Conservation (phyloP, 1,139 yeast species). For the Nakaseomyces glabratus region DNA sequence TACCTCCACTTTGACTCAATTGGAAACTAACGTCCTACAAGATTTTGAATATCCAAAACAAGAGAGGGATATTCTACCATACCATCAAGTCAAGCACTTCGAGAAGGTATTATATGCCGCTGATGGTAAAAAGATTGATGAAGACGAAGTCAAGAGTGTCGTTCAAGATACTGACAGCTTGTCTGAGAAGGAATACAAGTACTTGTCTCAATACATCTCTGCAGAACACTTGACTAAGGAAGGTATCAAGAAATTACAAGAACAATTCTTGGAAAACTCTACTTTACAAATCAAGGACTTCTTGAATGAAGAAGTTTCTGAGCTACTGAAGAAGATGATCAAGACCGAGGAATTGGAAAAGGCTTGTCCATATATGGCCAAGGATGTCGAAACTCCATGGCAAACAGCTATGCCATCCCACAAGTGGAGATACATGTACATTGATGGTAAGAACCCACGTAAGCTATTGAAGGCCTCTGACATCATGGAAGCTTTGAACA, state of each 20-base stretch:
- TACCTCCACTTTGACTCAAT: slow-evolving; percentile 67
- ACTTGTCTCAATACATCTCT: slow-evolving; percentile 47
- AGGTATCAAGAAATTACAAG: slow-evolving; percentile 39
- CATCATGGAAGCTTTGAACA: slow-evolving; percentile 31
- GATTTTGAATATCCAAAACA: slow-evolving; percentile 75
- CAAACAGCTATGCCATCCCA: slow-evolving; percentile 89
- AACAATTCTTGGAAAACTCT: slow-evolving; percentile 55
- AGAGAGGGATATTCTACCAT: slow-evolving; percentile 29
- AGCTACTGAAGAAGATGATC: slow-evolving; percentile 39
- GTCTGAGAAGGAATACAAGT: slow-evolving; percentile 36
- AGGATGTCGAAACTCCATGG: slow-evolving; percentile 69
- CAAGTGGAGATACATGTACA: slow-evolving; percentile 76
- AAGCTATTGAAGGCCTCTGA: slow-evolving; percentile 25
- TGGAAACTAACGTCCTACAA: slow-evolving; percentile 66
- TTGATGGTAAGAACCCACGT: slow-evolving; percentile 52
- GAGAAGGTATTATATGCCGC: slow-evolving; percentile 14
- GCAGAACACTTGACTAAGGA: slow-evolving; percentile 41
- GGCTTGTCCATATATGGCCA: slow-evolving; percentile 50
- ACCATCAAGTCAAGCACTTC: slow-evolving; percentile 27
- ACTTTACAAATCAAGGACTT: slow-evolving; percentile 59
- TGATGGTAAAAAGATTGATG: slow-evolving; percentile 12
- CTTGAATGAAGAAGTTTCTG: slow-evolving; percentile 49
- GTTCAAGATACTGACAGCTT: slow-evolving; percentile 24
- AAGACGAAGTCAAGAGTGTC: slow-evolving; percentile 11
- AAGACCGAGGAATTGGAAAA: slow-evolving; percentile 47